These are phyloP conservation scores for Benincasa hispida DNA, from an alignment of 306 rosid species.

Conservation along the genomic window DNA sequence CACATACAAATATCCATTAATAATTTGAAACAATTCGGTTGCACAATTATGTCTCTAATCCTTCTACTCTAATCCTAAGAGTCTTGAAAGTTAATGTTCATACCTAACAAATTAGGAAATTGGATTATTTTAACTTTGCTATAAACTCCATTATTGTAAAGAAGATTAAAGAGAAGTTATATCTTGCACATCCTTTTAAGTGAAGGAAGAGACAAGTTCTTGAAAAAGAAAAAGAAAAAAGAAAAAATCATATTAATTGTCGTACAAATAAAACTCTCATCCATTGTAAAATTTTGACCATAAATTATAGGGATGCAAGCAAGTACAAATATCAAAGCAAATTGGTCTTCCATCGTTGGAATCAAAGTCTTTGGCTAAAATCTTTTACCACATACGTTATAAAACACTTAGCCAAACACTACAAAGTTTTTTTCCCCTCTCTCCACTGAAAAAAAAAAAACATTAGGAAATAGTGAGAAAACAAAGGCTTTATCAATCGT, in stretches of 20 bases:
- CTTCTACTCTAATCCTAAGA: conserved; percentile 83
- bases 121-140: not conserved
- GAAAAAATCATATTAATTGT: not conserved
- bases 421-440: no score
- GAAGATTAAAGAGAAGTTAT: conserved; percentile 13
- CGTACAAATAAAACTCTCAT: not conserved
- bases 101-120: conserved; percentile 4
- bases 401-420: no score
- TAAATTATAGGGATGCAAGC: not conserved
- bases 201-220: conserved; percentile 65
- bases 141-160: no score
- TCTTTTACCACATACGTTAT: no score
- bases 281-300: not conserved
- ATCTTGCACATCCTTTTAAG: conserved; percentile 75
- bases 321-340: not conserved
- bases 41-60: conserved; percentile 42
- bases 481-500: no score
- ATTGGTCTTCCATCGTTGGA: not conserved
- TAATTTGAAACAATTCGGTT: conserved; percentile 58
- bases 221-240: not conserved
- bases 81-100: conserved; percentile 66
- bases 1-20: conserved; percentile 69
- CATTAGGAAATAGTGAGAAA: no score
- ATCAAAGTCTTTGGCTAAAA: no score
- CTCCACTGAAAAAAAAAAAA: no score